Evolutionary conservation across 202 grass and related monocot genomes (phyloP).

Genomic region (Schoenoplectus tabernaemontani): DNA sequence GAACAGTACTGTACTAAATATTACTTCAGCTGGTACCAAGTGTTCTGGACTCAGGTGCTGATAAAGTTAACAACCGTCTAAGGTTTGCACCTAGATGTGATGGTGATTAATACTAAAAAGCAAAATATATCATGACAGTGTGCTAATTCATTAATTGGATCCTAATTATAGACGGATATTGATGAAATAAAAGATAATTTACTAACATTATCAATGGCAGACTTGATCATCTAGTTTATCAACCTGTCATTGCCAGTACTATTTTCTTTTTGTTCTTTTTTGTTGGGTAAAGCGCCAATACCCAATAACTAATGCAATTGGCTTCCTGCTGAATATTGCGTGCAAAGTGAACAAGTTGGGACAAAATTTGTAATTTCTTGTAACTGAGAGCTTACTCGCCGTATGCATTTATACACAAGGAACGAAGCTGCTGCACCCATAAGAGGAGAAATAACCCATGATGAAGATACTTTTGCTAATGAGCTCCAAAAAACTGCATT

Average conservation of each 20-base stretch:
- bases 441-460: constrained; percentile 90
- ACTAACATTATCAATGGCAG: background rate
- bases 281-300: background rate
- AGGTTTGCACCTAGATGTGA: background rate
- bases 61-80: background rate
- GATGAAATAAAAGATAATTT: background rate
- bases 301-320: background rate
- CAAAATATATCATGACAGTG: background rate
- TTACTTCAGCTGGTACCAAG: background rate
- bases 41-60: background rate
- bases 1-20: background rate
- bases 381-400: constrained; percentile 55
- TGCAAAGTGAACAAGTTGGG: background rate
- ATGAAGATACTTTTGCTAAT: constrained; percentile 88
- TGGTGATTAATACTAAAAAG: background rate
- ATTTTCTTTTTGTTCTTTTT: background rate
- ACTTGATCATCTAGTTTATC: background rate
- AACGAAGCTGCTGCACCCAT: constrained; percentile 86
- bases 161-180: background rate
- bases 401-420: constrained; percentile 94
- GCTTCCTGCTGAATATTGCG: background rate
- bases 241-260: background rate
- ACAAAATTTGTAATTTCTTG: background rate
- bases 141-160: background rate
- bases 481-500: constrained; percentile 92